phyloP scores from a whole-genome alignment of 75 land plant genomes.

The Gnetum montanum region DNA sequence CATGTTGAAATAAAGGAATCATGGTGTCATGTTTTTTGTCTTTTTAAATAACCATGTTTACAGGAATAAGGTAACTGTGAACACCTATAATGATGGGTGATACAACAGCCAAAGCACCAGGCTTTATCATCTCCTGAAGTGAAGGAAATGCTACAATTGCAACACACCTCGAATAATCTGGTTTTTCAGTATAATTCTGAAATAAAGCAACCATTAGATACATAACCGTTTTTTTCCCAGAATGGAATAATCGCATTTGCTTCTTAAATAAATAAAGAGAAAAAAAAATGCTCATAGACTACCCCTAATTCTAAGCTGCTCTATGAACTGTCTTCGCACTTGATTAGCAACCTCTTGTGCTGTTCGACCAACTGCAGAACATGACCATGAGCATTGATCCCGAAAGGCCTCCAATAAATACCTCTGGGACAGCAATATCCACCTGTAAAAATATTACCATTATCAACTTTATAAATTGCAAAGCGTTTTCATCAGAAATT shows the following conservation, averaged over 20 bases:
- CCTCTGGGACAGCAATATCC: constrained; percentile 96
- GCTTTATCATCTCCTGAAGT: constrained; percentile 95
- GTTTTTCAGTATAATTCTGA: too few relatives aligned
- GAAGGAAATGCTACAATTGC: constrained; percentile 98
- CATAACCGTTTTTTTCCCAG: too few relatives aligned
- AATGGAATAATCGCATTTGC: too few relatives aligned
- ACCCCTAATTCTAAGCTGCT: constrained; percentile 98
- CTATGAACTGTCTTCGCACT: constrained; percentile 92
- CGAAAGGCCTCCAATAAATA: constrained; percentile 83
- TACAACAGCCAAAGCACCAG: constrained; percentile 88
- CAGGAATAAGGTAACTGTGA: too few relatives aligned
- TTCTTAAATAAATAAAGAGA: too few relatives aligned
- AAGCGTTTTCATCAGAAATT: neutral
- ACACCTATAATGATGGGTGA: constrained; percentile 82
- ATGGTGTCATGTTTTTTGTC: too few relatives aligned
- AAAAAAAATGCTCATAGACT: too few relatives aligned
- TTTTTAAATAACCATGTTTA: too few relatives aligned
- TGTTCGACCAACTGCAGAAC: constrained; percentile 94
- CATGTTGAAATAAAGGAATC: neutral
- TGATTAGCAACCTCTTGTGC: constrained; percentile 99
- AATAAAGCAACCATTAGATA: too few relatives aligned
- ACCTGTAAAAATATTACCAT: constrained; percentile 47
- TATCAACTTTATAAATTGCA: too few relatives aligned
- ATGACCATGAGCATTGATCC: constrained; percentile 98
- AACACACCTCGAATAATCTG: constrained; percentile 97